A percentile compares a stretch with the other conserved stretches of the same genome.
Evolutionary conservation across 352 stramenopile genomes (phyloP).

Genomic region (Globisporangium cylindrosporum): DNA sequence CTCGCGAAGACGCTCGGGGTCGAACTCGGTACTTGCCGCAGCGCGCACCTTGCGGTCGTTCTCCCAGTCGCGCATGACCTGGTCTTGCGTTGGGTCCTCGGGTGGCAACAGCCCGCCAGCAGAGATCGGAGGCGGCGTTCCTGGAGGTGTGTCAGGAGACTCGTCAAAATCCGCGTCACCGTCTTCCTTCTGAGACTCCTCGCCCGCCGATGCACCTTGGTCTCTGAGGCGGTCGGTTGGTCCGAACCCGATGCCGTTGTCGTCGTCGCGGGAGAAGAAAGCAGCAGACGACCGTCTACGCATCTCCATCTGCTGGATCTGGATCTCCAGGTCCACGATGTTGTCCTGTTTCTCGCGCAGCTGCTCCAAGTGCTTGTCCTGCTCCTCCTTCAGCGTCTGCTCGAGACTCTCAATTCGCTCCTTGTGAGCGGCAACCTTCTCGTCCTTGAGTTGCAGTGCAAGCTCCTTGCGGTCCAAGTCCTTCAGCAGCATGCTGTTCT

Average conservation of each 20-base stretch:
- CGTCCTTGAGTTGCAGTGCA: slow-evolving; percentile 59
- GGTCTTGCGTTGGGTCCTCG: slow-evolving; percentile 50
- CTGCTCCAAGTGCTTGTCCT: slow-evolving; percentile 58
- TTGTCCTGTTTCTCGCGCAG: slow-evolving; percentile 74
- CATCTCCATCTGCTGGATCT: slow-evolving; percentile 63
- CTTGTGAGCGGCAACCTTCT: slow-evolving; percentile 64
- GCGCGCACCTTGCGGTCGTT: slow-evolving; percentile 59
- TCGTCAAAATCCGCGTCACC: slow-evolving; percentile 36
- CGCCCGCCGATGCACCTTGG: slow-evolving; percentile 20
- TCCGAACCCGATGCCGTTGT: slow-evolving; percentile 50
- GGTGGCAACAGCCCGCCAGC: slow-evolving; percentile 43
- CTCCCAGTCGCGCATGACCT: slow-evolving; percentile 67
- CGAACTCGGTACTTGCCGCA: slow-evolving; percentile 35
- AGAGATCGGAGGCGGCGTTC: slow-evolving; percentile 72
- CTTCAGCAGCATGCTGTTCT: slow-evolving; percentile 73
- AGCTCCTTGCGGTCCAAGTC: slow-evolving; percentile 71
- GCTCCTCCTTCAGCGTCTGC: slow-evolving; percentile 52
- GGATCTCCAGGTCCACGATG: slow-evolving; percentile 56
- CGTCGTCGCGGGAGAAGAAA: slow-evolving; percentile 32
- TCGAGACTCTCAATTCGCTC: slow-evolving; percentile 58
- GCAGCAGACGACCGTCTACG: slow-evolving; percentile 51
- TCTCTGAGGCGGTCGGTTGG: slow-evolving; percentile 36
- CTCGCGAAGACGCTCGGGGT: slow-evolving; percentile 37
- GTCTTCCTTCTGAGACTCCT: slow-evolving; percentile 18
- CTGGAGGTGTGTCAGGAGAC: slow-evolving; percentile 64